Evolutionary conservation across 371 early-diverging fungal species (phyloP).

Genomic region (Lichtheimia ornata): DNA sequence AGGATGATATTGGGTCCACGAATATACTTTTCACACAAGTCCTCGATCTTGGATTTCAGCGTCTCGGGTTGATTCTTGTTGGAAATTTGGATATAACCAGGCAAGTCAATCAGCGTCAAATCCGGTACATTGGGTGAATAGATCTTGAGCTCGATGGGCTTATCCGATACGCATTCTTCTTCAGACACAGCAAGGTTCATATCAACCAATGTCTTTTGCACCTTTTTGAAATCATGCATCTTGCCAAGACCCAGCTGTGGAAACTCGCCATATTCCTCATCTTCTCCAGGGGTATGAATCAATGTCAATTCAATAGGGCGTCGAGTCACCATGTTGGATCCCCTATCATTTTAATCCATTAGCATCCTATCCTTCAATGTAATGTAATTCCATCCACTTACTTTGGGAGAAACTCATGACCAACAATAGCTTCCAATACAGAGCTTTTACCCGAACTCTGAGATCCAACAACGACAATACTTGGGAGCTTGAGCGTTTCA

Average conservation of each 20-base stretch:
- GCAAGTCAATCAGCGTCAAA: slow-evolving; percentile 96
- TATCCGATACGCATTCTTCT: slow-evolving; percentile 88
- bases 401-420: slow-evolving; percentile 98
- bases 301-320: slow-evolving; percentile 98
- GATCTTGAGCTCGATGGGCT: slow-evolving; percentile 93
- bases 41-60: slow-evolving; percentile 92
- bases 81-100: slow-evolving; percentile 98
- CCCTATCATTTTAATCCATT: slow-evolving; percentile 49
- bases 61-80: slow-evolving; percentile 92
- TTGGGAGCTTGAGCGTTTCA: slow-evolving; percentile 84
- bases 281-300: slow-evolving; percentile 84
- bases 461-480: slow-evolving; percentile 97
- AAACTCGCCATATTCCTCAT: slow-evolving; percentile 93
- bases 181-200: slow-evolving; percentile 94
- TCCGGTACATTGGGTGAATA: slow-evolving; percentile 96
- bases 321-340: slow-evolving; percentile 98
- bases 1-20: slow-evolving; percentile 94
- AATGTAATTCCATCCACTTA: slow-evolving; percentile 37
- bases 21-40: slow-evolving; percentile 93
- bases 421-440: slow-evolving; percentile 98
- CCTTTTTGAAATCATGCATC: slow-evolving; percentile 82
- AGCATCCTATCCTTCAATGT: not conserved
- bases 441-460: slow-evolving; percentile 99
- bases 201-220: slow-evolving; percentile 89
- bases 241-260: slow-evolving; percentile 90